Evolutionary conservation across 2,329 filamentous ascomycete species (phyloP), one percentile per base, ranked within the genome.

Genomic region (Alternaria sp.): DNA sequence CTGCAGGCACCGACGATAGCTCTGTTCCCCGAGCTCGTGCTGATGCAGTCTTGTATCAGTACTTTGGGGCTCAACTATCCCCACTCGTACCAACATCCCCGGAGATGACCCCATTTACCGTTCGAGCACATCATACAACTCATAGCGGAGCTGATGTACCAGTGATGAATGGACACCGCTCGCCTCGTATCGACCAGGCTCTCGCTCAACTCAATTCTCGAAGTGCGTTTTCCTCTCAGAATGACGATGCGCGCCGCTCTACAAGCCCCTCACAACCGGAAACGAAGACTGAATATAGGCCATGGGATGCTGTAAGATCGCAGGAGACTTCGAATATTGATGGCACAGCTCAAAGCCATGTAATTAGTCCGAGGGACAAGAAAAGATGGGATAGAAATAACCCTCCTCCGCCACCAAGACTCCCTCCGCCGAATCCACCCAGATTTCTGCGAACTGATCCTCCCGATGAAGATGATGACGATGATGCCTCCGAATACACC

Each of bases 341-440:
- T 36, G 17, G 12, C 26, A 19, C 54, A 32, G 1, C 28, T 6
- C 40, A 1, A 21, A 62, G 13, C 4, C 52, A 23, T 10, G 5
- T 32, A 3, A 10, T 26, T 1, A 19, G 19, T 15, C 50, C 59
- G 23, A 59, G 51, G 25, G 28, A 40, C 19, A 43, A 50, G 23
- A 62, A 62, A 19, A 59, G 23, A 30, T 59, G 59, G 55, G 11
- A 56, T 9, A 62, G 23, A 12, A 40, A 49, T 9, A 15, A 23
- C 28, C 28, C n/a, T 11, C 43, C 15, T 21, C 21, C 51, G 12
- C 59, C 52, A 19, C 53, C 58, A 4, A 50, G 13, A 50, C 36
- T 26, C 15, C 58, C 47, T 13, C 13, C 21, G 15, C 25, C 44
- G 12, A 30, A 17, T 15, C 47, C 36, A 19, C 28, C 40, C 13